These are phyloP conservation scores for Sarocladium kiliense DNA, from an alignment of 2,329 filamentous ascomycete genomes.

Conservation along the genomic window DNA sequence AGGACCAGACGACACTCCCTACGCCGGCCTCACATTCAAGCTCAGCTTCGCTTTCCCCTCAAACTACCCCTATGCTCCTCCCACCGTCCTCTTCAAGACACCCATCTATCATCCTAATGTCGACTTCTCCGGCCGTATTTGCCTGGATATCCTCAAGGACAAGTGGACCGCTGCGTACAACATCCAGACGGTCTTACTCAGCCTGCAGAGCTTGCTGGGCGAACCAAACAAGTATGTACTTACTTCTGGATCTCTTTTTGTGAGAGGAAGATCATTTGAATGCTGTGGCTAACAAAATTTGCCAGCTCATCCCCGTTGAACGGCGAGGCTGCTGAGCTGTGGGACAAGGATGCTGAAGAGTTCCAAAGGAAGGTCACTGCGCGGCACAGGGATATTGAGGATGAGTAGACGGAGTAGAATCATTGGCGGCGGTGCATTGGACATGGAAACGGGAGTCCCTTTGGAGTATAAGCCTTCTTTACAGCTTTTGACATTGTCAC, in stretches of 20 bases:
- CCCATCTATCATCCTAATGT: slow-evolving; percentile 99
- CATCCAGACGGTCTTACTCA: slow-evolving; percentile 86
- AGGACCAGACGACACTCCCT: slow-evolving; percentile 87
- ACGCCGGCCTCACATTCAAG: slow-evolving; percentile 83
- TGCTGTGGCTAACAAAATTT: slow-evolving; percentile 14
- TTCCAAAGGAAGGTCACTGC: slow-evolving; percentile 73
- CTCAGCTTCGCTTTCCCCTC: slow-evolving; percentile 84
- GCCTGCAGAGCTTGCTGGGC: slow-evolving; percentile 88
- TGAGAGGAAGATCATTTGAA: neutral
- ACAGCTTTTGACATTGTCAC: neutral
- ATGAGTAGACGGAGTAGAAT: slow-evolving; percentile 42
- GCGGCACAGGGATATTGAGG: slow-evolving; percentile 59
- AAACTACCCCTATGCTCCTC: slow-evolving; percentile 90
- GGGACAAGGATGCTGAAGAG: slow-evolving; percentile 82
- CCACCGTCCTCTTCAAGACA: slow-evolving; percentile 93
- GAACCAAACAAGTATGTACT: slow-evolving; percentile 91
- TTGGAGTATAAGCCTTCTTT: slow-evolving; percentile 8
- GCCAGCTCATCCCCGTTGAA: slow-evolving; percentile 85
- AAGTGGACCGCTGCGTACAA: slow-evolving; percentile 99
- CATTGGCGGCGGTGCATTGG: slow-evolving; percentile 8
- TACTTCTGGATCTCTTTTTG: neutral
- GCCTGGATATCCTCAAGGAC: slow-evolving; percentile 96
- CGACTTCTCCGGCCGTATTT: slow-evolving; percentile 95
- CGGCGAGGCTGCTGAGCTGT: slow-evolving; percentile 91
- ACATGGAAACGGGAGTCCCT: neutral